Evolutionary conservation across 108 stramenopile species (phyloP), one percentile per base, ranked within the genome.

Genomic region (Epithemia pelagica): DNA sequence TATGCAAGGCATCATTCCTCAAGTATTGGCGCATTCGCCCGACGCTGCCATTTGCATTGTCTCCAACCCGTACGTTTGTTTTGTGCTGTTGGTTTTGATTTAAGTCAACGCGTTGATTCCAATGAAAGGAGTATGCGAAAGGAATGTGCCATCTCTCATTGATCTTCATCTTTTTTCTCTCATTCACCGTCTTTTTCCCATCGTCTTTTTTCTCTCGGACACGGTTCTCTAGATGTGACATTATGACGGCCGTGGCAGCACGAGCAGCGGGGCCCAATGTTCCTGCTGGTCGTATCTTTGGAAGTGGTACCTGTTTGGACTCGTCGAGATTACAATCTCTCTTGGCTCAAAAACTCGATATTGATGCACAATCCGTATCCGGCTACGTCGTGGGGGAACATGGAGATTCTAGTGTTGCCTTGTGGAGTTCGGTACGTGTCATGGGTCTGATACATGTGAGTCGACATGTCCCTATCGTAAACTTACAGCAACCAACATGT

Each of bases 311-410:
- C 0, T 68, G 65, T 54, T 0, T 81, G 20, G 83, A 84, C 62
- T 69, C 74, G 25, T 66, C 70, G 7, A 67, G 83, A n/a, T 68
- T 81, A 25, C 71, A 75, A 53, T 70, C 74, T 20, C 65, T 84
- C 54, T 56, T 84, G 22, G 73, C 77, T 0, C 37, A 46, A 46
- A 46, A 46, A 46, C 15, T 46, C 5, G 37, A 46, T 46, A 46
- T 46, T 46, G 37, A 46, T 46, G 37, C 67, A 22, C 60, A 32
- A n/a, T 32, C 62, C 2, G 77, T 78, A 24, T 33, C 60, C 27
- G 83, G 83, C 2, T 81, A 57, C 58, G 63, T 84, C 52, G 71
- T 84, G 57, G 83, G 83, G 30, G 83, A 84, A 59, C 83, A 84
- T 56, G 79, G 83, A 28, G 79, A 76, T 61, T 69, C 73, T 23